Evolutionary conservation across 768 basidiomycete genomes (phyloP).

Genomic region (Collybiopsis luxurians): DNA sequence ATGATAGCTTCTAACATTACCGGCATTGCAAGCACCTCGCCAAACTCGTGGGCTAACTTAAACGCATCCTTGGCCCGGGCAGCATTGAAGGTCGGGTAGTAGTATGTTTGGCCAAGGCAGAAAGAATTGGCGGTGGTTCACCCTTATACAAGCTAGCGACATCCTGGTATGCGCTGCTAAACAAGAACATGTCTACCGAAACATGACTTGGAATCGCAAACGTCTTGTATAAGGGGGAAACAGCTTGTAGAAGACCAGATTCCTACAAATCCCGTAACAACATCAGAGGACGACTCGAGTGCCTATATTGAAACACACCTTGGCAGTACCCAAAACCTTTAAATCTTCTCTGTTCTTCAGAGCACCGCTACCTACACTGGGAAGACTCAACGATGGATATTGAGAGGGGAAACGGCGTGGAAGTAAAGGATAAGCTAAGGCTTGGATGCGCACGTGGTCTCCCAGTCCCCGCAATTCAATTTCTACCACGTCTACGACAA

Average conservation of each 20-base stretch:
- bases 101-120: constrained; percentile 86
- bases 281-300: no score
- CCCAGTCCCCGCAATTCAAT: no score
- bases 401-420: no score
- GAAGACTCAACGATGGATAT: constrained; percentile 79
- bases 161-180: constrained; percentile 91
- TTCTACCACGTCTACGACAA: no score
- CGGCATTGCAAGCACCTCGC: constrained; percentile 87
- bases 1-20: constrained; percentile 97
- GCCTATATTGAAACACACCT: constrained; percentile 36
- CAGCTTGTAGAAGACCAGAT: constrained; percentile 89
- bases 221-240: constrained; percentile 94
- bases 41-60: constrained; percentile 98
- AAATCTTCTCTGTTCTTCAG: constrained; percentile 97
- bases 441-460: no score
- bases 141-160: constrained; percentile 83
- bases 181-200: constrained; percentile 99
- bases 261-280: constrained; percentile 41
- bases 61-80: constrained; percentile 91
- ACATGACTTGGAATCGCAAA: constrained; percentile 99
- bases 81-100: constrained; percentile 98
- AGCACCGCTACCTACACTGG: constrained; percentile 84
- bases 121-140: neutral
- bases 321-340: constrained; percentile 91
- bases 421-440: no score